Evolutionary conservation across 2,329 filamentous ascomycete species (phyloP).

Genomic region (Leptographium procerum): DNA sequence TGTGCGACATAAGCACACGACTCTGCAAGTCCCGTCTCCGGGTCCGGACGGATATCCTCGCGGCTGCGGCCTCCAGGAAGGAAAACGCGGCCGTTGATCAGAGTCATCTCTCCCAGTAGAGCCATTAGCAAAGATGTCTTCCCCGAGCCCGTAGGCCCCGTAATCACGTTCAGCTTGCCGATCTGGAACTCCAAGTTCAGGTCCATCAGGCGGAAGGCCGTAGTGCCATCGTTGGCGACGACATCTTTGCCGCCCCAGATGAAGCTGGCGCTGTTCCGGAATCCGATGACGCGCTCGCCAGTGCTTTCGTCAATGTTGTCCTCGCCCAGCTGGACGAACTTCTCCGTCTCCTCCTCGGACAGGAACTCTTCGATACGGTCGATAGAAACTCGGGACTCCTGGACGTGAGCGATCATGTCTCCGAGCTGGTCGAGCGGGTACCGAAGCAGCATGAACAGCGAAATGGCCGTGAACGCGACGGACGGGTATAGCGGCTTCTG

Average conservation of each 20-base stretch:
- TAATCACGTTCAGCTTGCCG: constrained; percentile 82
- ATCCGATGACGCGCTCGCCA: constrained; percentile 67
- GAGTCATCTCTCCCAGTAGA: constrained; percentile 88
- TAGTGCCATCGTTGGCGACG: constrained; percentile 52
- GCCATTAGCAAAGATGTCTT: constrained; percentile 97
- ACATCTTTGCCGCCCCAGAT: constrained; percentile 70
- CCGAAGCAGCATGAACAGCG: constrained; percentile 85
- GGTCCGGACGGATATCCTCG: constrained; percentile 71
- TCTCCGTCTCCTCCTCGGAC: constrained; percentile 87
- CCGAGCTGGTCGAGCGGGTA: constrained; percentile 91
- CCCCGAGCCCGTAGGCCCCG: constrained; percentile 84
- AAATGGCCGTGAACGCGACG: constrained; percentile 89
- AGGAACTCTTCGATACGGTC: constrained; percentile 94
- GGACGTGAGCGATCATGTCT: constrained; percentile 97
- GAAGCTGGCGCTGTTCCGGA: constrained; percentile 65
- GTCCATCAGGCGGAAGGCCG: constrained; percentile 73
- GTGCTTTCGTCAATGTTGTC: constrained; percentile 58
- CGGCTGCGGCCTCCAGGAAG: constrained; percentile 77
- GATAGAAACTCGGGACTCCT: constrained; percentile 93
- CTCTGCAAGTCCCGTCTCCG: constrained; percentile 76
- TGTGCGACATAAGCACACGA: constrained; percentile 95
- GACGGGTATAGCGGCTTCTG: constrained; percentile 83
- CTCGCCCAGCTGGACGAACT: constrained; percentile 72
- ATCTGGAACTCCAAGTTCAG: constrained; percentile 73
- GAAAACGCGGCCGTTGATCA: constrained; percentile 68